These are phyloP conservation scores for Penicillium sp. DNA, from an alignment of 2,329 filamentous ascomycete species.

Conservation along the genomic window DNA sequence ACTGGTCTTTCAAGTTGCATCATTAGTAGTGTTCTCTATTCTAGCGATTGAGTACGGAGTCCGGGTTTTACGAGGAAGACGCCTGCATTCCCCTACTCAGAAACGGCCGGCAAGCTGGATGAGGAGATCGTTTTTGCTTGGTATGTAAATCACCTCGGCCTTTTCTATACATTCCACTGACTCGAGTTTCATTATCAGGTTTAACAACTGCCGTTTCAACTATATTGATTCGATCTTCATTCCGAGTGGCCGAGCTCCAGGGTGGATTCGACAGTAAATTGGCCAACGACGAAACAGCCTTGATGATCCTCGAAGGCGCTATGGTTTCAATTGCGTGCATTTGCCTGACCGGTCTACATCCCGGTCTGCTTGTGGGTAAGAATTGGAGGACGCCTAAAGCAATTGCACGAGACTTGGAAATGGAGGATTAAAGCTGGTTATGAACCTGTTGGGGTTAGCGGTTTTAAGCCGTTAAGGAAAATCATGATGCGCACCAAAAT, in stretches of 20 bases:
- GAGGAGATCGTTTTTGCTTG: background rate
- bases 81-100: background rate
- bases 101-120: background rate
- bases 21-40: conserved; percentile 6
- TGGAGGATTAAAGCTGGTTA: background rate
- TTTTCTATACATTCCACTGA: background rate
- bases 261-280: conserved; percentile 47
- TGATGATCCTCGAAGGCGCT: conserved; percentile 54
- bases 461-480: background rate
- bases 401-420: background rate
- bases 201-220: conserved; percentile 42
- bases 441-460: background rate
- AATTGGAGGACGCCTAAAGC: background rate
- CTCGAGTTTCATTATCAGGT: conserved; percentile 11
- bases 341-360: conserved; percentile 49
- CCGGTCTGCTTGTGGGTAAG: conserved; percentile 28
- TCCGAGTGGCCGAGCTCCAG: conserved; percentile 51
- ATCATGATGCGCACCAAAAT: background rate
- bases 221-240: conserved; percentile 50
- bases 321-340: conserved; percentile 52
- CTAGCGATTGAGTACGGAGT: conserved; percentile 4
- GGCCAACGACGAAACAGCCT: conserved; percentile 51
- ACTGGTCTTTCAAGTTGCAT: conserved; percentile 10
- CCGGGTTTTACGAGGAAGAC: conserved; percentile 2
- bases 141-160: background rate